These are phyloP conservation scores for Penicillium herquei DNA, from an alignment of 495 filamentous ascomycete species.

Conservation along the genomic window DNA sequence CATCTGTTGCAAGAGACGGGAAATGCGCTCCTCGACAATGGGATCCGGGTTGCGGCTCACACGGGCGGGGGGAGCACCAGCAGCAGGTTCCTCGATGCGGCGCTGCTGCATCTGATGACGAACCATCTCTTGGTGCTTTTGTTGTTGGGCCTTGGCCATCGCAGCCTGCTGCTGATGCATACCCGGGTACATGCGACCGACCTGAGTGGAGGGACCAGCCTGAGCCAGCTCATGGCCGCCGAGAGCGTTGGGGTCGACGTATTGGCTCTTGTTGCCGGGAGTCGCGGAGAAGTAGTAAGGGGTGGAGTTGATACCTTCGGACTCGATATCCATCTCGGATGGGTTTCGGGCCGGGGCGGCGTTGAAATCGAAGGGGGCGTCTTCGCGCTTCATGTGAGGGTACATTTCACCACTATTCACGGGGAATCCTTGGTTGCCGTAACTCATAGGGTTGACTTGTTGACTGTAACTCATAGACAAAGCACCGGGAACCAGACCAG, in stretches of 20 bases:
- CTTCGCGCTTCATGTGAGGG: slow-evolving; percentile 54
- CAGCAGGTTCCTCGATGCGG: slow-evolving; percentile 28
- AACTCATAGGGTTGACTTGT: neutral
- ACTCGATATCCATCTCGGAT: slow-evolving; percentile 56
- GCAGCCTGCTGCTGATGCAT: slow-evolving; percentile 90
- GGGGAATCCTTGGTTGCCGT: slow-evolving; percentile 36
- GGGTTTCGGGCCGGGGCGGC: slow-evolving; percentile 47
- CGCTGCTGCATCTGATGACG: slow-evolving; percentile 54
- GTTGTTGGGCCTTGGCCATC: slow-evolving; percentile 70
- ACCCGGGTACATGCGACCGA: slow-evolving; percentile 78
- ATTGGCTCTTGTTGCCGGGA: slow-evolving; percentile 44
- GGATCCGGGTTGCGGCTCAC: slow-evolving; percentile 57
- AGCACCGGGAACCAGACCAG: slow-evolving; percentile 78
- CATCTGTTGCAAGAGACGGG: slow-evolving; percentile 80
- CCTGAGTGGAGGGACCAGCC: slow-evolving; percentile 49
- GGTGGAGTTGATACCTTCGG: slow-evolving; percentile 62
- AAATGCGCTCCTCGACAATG: slow-evolving; percentile 80
- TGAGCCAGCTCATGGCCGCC: slow-evolving; percentile 53
- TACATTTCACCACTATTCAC: slow-evolving; percentile 46
- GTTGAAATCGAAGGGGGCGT: slow-evolving; percentile 53
- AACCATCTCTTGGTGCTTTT: slow-evolving; percentile 63
- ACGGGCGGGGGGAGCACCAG: slow-evolving; percentile 32
- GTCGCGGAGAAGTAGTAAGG: slow-evolving; percentile 46
- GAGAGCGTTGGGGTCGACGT: slow-evolving; percentile 70
- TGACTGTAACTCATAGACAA: slow-evolving; percentile 61